Base-by-base conservation (phyloP, 2,329 filamentous ascomycete species). In the Fusarium sp. region DNA sequence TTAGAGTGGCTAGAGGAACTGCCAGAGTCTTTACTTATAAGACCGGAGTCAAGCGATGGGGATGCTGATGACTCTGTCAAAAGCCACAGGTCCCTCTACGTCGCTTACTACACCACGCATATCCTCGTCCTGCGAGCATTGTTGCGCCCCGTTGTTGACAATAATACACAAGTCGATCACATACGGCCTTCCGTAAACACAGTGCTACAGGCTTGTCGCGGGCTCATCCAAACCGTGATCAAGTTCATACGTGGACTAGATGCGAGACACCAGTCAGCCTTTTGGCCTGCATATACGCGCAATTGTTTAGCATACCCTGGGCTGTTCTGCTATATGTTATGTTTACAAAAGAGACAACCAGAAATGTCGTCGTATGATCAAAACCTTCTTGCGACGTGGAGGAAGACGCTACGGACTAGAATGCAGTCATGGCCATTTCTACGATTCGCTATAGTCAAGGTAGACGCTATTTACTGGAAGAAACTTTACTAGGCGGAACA, bases 391-490 rank as follows among this genome's bases (percentile, higher is more conserved):
- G 50, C 55, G 2, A 58, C 55, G 0, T 58, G 55, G 55, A 56
- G 55, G 17, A 58, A 31, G 14, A 58, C 28, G 11, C 39, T 58
- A 15, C 31, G 52, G 15, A 58, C 52, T 5, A 34, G 55, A 9
- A 43, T 58, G 13, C 55, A 56, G 9, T 24, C 24, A 4, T 58
- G 55, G 55, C 55, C 50, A 3, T 58, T 58, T 9, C 9, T 58
- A 1, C 18, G 55, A 0, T 58, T 58, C 20, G 55, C 55, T 6
- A 58, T 58, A 1, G 55, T 58, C 14, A 58, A 58, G n/a, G 55
- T 58, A 31, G 55, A 58, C 7, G 55, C 55, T 4, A 56, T 58
- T 7, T 58, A 58, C 3, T 58, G 55, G 55, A 58, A 58, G 39
- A 58, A 58, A 24, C 15, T 58, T 7, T 58, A 58, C 3, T 40